A percentile compares a stretch with the other conserved stretches of the same genome.
phyloP scores from a whole-genome alignment of 345 rosid genomes.

The Hevea brasiliensis region DNA sequence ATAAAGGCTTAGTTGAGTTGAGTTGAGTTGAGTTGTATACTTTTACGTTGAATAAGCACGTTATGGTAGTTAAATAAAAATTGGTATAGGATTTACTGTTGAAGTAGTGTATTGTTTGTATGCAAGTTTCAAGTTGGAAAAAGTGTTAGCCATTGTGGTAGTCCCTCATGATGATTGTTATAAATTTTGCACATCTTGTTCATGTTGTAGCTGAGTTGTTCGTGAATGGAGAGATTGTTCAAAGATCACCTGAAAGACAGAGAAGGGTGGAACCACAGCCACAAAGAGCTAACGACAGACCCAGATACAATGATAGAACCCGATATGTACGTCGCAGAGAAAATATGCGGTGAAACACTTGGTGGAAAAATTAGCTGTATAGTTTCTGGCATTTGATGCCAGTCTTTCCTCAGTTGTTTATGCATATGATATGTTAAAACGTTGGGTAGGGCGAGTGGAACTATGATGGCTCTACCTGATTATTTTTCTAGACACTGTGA shows the following conservation, averaged over 20 bases:
- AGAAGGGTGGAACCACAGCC: constrained; percentile 91
- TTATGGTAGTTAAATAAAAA: too few relatives aligned
- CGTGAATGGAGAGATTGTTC: constrained; percentile 95
- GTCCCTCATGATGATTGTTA: background rate
- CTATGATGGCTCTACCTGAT: background rate
- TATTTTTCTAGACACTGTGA: background rate
- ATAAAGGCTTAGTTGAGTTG: too few relatives aligned
- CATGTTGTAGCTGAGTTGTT: constrained; percentile 75
- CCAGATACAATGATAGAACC: constrained; percentile 95
- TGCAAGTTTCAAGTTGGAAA: too few relatives aligned
- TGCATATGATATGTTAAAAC: background rate
- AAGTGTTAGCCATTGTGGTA: too few relatives aligned
- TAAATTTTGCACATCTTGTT: too few relatives aligned
- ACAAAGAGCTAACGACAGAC: constrained; percentile 89
- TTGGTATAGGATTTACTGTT: too few relatives aligned
- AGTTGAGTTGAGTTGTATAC: too few relatives aligned
- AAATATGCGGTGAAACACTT: constrained; percentile 46
- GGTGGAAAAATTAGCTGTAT: constrained; percentile 20
- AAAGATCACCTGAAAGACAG: constrained; percentile 92
- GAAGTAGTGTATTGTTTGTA: too few relatives aligned
- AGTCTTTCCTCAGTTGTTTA: background rate
- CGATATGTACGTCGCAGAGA: constrained; percentile 86
- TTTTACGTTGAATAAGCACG: too few relatives aligned
- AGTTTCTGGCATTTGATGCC: constrained; percentile 10
- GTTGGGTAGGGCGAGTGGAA: background rate